These are phyloP conservation scores for Monilinia aucupariae DNA, from an alignment of 2,329 filamentous ascomycete genomes.

Conservation along the genomic window DNA sequence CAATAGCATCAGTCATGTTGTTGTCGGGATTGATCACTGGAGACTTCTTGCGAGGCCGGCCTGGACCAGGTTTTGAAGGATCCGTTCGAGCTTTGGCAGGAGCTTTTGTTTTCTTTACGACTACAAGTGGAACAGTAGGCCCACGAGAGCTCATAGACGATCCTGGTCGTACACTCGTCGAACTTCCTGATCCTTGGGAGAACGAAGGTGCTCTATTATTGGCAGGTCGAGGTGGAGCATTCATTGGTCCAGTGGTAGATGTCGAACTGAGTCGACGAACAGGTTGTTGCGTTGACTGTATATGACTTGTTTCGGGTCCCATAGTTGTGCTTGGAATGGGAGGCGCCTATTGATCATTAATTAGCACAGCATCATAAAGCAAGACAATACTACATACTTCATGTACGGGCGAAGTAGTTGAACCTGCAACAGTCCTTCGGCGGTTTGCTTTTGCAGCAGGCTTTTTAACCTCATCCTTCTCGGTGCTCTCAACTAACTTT, in stretches of 20 bases:
- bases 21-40: slow-evolving; percentile 23
- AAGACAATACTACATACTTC: slow-evolving; percentile 35
- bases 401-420: slow-evolving; percentile 43
- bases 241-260: slow-evolving; percentile 38
- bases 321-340: slow-evolving; percentile 23
- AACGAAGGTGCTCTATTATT: slow-evolving; percentile 30
- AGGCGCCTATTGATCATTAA: neutral
- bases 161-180: slow-evolving; percentile 41
- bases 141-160: slow-evolving; percentile 41
- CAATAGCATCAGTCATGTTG: neutral
- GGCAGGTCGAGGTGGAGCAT: slow-evolving; percentile 23
- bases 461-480: slow-evolving; percentile 44
- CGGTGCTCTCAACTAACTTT: slow-evolving; percentile 49
- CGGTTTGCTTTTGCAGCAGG: slow-evolving; percentile 40
- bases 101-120: slow-evolving; percentile 57
- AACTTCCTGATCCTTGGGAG: slow-evolving; percentile 38
- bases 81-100: slow-evolving; percentile 40
- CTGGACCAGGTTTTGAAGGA: slow-evolving; percentile 33
- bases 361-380: neutral
- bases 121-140: slow-evolving; percentile 37
- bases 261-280: slow-evolving; percentile 41
- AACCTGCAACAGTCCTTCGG: slow-evolving; percentile 56
- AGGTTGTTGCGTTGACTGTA: slow-evolving; percentile 29
- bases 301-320: slow-evolving; percentile 31
- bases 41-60: slow-evolving; percentile 29